Conservation (phyloP, 2,329 filamentous ascomycete species). For the Zasmidium cellare region DNA sequence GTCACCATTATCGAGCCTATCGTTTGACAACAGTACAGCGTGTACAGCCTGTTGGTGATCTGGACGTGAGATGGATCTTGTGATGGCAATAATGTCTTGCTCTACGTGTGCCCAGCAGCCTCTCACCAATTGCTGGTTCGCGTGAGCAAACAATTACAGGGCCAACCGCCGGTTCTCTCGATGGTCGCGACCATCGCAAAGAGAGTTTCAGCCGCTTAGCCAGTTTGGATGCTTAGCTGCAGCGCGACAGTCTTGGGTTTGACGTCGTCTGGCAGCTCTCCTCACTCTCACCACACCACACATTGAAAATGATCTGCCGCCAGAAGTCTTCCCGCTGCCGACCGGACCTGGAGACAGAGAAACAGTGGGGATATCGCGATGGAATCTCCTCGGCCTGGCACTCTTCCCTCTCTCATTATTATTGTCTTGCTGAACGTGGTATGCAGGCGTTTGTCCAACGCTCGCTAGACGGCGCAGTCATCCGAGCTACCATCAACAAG, state of each 20-base stretch:
- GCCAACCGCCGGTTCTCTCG: neutral
- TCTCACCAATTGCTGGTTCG: neutral
- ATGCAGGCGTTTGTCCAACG: neutral
- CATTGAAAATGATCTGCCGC: neutral
- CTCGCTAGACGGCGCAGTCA: neutral
- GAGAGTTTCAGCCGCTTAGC: constrained; percentile 1
- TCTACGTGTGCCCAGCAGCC: too few species aligned
- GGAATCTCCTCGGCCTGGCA: neutral
- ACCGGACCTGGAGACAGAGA: neutral
- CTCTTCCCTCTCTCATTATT: neutral
- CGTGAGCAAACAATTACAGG: neutral
- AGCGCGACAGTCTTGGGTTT: constrained; percentile 5
- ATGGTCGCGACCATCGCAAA: neutral
- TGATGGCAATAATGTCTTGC: too few species aligned
- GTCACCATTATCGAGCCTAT: neutral
- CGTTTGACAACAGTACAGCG: neutral
- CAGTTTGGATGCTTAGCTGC: constrained; percentile 10
- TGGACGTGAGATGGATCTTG: too few species aligned
- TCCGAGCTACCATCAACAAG: neutral
- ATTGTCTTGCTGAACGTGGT: neutral
- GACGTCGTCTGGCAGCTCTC: neutral
- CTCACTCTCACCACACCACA: neutral
- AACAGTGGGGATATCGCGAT: neutral
- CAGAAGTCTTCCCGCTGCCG: neutral
- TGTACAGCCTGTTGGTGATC: neutral